A percentile compares a stretch with the other conserved stretches of the same genome.
Conservation (phyloP, 352 stramenopile genomes). For the Phytophthora boehmeriae region DNA sequence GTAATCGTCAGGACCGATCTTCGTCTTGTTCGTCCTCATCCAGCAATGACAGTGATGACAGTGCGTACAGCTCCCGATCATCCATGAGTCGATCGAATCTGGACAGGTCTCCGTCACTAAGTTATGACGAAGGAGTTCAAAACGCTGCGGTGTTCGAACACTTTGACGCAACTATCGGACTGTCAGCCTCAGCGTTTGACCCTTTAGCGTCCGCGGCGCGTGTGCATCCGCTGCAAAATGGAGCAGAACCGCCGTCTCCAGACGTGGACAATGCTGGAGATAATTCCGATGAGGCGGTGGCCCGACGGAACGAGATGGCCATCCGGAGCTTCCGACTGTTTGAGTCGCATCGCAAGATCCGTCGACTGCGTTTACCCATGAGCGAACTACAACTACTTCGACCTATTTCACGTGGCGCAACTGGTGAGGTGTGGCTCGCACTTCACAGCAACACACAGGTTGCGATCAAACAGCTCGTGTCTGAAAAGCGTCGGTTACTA, state of each 20-base stretch:
- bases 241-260: constrained; percentile 4
- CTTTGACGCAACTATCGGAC: constrained; percentile 61
- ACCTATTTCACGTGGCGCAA: constrained; percentile 54
- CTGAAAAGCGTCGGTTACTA: constrained; percentile 51
- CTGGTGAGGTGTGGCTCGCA: constrained; percentile 79
- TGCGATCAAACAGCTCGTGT: constrained; percentile 71
- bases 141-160: constrained; percentile 59
- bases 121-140: constrained; percentile 39
- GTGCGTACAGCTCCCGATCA: constrained; percentile 23
- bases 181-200: constrained; percentile 63
- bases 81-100: constrained; percentile 18
- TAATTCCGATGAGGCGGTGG: constrained; percentile 22
- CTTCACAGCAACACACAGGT: constrained; percentile 51
- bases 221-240: constrained; percentile 34
- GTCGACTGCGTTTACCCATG: constrained; percentile 50
- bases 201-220: constrained; percentile 37
- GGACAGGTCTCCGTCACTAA: constrained; percentile 16
- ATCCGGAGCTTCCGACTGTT: constrained; percentile 71
- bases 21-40: constrained; percentile 29
- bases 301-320: constrained; percentile 54
- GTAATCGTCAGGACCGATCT: constrained; percentile 13
- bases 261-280: neutral
- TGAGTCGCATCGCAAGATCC: constrained; percentile 66
- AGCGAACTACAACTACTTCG: constrained; percentile 62
- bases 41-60: constrained; percentile 31